Base-by-base conservation (phyloP, 1,284 basidiomycete genomes). In the Sanghuangporus weigelae region DNA sequence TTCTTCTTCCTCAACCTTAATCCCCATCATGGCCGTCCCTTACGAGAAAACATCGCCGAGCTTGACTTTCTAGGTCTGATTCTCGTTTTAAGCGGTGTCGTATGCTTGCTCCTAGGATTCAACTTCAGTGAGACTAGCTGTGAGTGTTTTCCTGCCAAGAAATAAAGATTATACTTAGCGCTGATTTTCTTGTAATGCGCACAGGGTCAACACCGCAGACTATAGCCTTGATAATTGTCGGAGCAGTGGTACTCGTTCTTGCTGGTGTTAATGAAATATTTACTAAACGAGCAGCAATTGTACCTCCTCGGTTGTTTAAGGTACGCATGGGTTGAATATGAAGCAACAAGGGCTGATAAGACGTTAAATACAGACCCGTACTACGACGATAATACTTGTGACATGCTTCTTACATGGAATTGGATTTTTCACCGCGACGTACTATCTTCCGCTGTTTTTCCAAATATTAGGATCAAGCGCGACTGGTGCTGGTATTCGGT, bases 1-100 rank as follows among this genome's bases (percentile, higher is more conserved):
- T 89, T 92, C 71, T 84, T 91, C 72, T 92, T 89, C 76, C 83
- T 97, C 53, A 89, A 95, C 68, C 80, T 97, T 42, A 93, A 95
- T 67, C 89, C 90, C 0, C 86, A 84, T 67, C 74, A 83, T 63
- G 81, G 81, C 8, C 80, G 81, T 58, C 78, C 85, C 0, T 72
- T 90, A 58, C 76, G 75, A 12, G 74, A 90, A 67, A 85, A 92
- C 69, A 70, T 84, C 14, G 69, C 73, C 7, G 84, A 90, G 62
- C 92, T 95, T 67, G 93, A 95, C 73, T 91, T 92, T 67, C 46
- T 87, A 44, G 93, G 93, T 1, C 79, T 93, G 1, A 60, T 81
- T 38, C 78, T 93, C 39, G 79, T 97, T 61, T 84, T 96, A 59
- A 76, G 75, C 1, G 90, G 90, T 0, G 84, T 92, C 16, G 80